Evolutionary conservation across 495 filamentous ascomycete genomes (phyloP), one percentile per base, ranked within the genome.

Genomic region (Aspergillus incahuasiensis): DNA sequence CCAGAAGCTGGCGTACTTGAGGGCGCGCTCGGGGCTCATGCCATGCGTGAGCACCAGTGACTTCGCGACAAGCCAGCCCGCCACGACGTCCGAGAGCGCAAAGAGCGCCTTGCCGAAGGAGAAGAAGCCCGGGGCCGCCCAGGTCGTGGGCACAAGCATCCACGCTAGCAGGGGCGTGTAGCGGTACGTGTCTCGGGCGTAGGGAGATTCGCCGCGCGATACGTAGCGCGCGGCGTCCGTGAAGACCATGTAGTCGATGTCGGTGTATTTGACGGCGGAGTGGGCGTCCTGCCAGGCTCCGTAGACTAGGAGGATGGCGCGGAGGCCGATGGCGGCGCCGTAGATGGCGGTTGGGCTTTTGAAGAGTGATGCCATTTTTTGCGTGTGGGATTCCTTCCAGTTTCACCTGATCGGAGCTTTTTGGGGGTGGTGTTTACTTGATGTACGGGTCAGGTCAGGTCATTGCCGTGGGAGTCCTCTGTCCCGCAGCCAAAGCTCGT

Each of bases 201-300:
- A 98, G 0, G 94, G 94, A 2, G 88, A 88, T 3, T 62, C 67
- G 2, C 87, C 77, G 22, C 69, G 74, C 0, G 79, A 71, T 40
- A 89, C 79, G 67, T 86, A 92, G 56, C 88, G 89, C 7, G 95
- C 82, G 9, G 94, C 94, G 68, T 96, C 91, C n/a, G 95, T 97
- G 78, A 98, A 98, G 57, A 98, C 94, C 62, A 88, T 85, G 77
- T 98, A 98, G 80, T 98, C 94, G 65, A 98, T 96, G 71, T 98
- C 94, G 50, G 95, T 98, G 79, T 97, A 98, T 72, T 96, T 96
- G 62, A 98, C 72, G 3, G 91, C 80, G 9, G 91, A 94, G 73
- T 89, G 79, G 55, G 89, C 84, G 68, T 98, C 94, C 79, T 98
- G 94, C 75, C 86, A 87, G 53, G 89, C 80, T 35, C 95, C 94